Evolutionary conservation across 2,329 filamentous ascomycete genomes (phyloP).

Genomic region (Pyrenochaeta sp.): DNA sequence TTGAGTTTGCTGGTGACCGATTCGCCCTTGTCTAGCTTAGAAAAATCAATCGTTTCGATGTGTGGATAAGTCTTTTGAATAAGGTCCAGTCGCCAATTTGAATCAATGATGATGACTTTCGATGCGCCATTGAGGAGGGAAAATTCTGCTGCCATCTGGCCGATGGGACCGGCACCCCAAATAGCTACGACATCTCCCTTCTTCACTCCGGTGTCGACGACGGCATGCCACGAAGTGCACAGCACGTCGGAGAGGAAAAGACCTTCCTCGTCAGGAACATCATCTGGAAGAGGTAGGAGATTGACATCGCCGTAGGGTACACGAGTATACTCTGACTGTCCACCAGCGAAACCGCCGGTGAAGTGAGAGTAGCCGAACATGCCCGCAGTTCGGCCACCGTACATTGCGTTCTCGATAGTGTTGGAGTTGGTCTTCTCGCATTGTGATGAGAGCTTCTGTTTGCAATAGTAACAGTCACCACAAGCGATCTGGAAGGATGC

Average conservation of each 20-base stretch:
- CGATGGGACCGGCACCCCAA: slow-evolving; percentile 88
- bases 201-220: slow-evolving; percentile 84
- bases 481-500: slow-evolving; percentile 86
- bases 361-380: slow-evolving; percentile 71
- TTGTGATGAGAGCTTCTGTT: slow-evolving; percentile 78
- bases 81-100: slow-evolving; percentile 74
- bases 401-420: slow-evolving; percentile 75
- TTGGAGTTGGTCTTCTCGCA: slow-evolving; percentile 84
- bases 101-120: slow-evolving; percentile 82
- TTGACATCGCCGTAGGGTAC: slow-evolving; percentile 85
- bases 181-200: slow-evolving; percentile 80
- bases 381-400: slow-evolving; percentile 78
- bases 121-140: slow-evolving; percentile 75
- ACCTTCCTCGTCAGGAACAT: slow-evolving; percentile 83
- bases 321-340: slow-evolving; percentile 86
- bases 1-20: slow-evolving; percentile 77
- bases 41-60: slow-evolving; percentile 75
- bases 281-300: slow-evolving; percentile 78
- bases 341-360: slow-evolving; percentile 85
- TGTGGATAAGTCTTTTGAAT: slow-evolving; percentile 71
- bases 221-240: slow-evolving; percentile 79
- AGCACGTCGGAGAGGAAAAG: slow-evolving; percentile 85
- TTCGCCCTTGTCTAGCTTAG: slow-evolving; percentile 66
- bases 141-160: slow-evolving; percentile 77
- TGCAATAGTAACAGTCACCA: slow-evolving; percentile 76